Conservation (phyloP, 192 early-diverging fungal genomes). For the Backusella sp. region DNA sequence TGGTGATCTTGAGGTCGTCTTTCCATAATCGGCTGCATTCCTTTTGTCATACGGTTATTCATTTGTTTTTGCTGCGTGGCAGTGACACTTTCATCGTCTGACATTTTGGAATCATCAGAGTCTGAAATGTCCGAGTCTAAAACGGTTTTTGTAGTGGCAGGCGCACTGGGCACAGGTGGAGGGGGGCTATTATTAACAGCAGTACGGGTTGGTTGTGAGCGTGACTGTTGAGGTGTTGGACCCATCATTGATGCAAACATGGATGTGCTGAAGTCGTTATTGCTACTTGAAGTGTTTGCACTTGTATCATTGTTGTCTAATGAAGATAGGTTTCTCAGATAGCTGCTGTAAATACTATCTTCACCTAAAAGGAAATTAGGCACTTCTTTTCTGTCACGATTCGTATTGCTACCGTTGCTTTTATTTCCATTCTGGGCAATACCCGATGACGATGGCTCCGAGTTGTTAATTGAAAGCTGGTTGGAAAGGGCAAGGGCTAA, state of each 20-base stretch:
- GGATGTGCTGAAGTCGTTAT: neutral
- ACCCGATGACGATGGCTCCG: neutral
- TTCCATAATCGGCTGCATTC: conserved; percentile 24
- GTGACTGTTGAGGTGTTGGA: neutral
- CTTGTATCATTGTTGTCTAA: conserved; percentile 2
- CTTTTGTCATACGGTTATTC: conserved; percentile 9
- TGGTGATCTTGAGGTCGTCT: conserved; percentile 20
- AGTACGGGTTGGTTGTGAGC: neutral
- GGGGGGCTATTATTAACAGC: neutral
- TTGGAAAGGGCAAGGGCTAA: conserved; percentile 23
- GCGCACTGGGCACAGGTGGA: neutral
- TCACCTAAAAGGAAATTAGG: conserved; percentile 15
- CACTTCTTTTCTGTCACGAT: neutral
- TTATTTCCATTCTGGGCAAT: neutral
- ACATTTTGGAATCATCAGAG: conserved; percentile 16
- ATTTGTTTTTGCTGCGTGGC: neutral
- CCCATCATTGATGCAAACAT: conserved; percentile 20
- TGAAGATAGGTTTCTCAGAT: neutral
- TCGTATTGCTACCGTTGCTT: neutral
- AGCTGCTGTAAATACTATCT: conserved; percentile 34
- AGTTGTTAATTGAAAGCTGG: conserved; percentile 7
- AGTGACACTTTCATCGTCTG: conserved; percentile 3
- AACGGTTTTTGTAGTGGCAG: conserved; percentile 4
- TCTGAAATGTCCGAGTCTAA: conserved; percentile 31
- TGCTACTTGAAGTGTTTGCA: neutral